Evolutionary conservation across 495 filamentous ascomycete species (phyloP), one percentile per base, ranked within the genome.

Genomic region (Aspergillus incahuasiensis): DNA sequence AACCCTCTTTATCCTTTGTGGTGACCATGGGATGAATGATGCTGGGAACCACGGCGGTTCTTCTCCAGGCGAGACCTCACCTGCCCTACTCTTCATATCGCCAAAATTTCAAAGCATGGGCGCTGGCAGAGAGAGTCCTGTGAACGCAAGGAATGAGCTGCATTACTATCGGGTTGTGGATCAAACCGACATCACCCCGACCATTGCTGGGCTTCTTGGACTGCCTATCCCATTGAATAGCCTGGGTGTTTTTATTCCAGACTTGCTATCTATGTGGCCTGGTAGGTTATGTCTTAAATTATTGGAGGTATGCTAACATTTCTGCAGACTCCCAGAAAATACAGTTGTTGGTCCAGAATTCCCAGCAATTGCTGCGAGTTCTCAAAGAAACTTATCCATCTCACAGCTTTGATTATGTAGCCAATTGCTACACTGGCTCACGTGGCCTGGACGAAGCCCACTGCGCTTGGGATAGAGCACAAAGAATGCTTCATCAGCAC

Each of bases 21-120:
- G 94, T 41, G 94, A 99, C 65, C 94, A 99, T 67, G 94, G 94
- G 18, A 99, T 99, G 94, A 99, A 97, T 63, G 94, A 97, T 61
- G 94, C 91, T 35, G 94, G 94, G 3, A 97, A 97, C 63, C 94
- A 99, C 68, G 94, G 94, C 11, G 94, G 92, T 6, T 96, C 95
- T 18, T 87, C 89, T 3, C 81, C 88, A 16, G 91, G 95, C 6
- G 94, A 99, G 73, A 97, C 94, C 9, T 96, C 92, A 0, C 85
- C 94, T 0, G 94, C 94, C 13, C 71, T 99, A 39, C 79, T 96
- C 25, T 97, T 99, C 65, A 84, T 96, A 34, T 95, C 92, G 11
- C 92, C 95, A 5, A 91, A 89, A 60, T 76, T 99, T 28, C 79
- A 83, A 65, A 56, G 69, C 0, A 74, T 89, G 28, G 73, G 74